A percentile compares a stretch with the other conserved stretches of the same genome.
Evolutionary conservation across 2,329 filamentous ascomycete genomes (phyloP).

Genomic region (Exophiala dermatitidis): DNA sequence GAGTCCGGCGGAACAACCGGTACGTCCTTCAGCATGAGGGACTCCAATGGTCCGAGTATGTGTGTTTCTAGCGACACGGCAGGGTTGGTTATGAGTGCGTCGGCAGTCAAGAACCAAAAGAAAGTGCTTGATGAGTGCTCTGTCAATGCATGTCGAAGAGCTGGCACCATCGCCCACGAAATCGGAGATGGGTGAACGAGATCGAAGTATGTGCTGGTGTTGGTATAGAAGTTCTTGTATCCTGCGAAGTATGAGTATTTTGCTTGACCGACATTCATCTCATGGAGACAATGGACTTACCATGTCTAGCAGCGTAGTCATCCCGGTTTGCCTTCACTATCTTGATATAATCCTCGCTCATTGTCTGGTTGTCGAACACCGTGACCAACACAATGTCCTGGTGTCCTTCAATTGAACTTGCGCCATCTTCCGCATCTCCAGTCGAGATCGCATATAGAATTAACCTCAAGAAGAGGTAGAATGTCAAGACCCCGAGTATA

Average conservation of each 20-base stretch:
- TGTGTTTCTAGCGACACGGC: conserved; percentile 60
- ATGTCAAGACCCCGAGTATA: conserved; percentile 47
- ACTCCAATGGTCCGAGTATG: conserved; percentile 65
- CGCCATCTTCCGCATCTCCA: conserved; percentile 28
- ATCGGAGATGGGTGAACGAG: conserved; percentile 38
- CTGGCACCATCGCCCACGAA: conserved; percentile 63
- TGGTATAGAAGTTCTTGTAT: conserved; percentile 77
- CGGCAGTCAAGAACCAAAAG: conserved; percentile 80
- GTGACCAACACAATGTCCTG: conserved; percentile 71
- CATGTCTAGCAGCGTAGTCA: conserved; percentile 78
- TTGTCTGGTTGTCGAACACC: conserved; percentile 61
- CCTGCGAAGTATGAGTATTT: conserved; percentile 45
- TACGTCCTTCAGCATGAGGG: conserved; percentile 73
- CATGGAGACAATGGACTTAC: conserved; percentile 45
- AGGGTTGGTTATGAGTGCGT: conserved; percentile 84
- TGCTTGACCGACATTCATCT: neutral
- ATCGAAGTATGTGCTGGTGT: conserved; percentile 45
- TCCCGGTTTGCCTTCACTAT: conserved; percentile 74
- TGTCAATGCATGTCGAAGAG: conserved; percentile 81
- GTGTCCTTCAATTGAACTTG: conserved; percentile 37
- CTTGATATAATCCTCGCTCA: conserved; percentile 60
- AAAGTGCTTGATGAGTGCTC: conserved; percentile 68
- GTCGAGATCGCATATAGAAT: conserved; percentile 32
- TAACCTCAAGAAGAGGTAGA: conserved; percentile 55
- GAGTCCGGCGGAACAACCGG: conserved; percentile 90